Conservation (phyloP, 75 land plant species). For the Pseudotsuga menziesii region DNA sequence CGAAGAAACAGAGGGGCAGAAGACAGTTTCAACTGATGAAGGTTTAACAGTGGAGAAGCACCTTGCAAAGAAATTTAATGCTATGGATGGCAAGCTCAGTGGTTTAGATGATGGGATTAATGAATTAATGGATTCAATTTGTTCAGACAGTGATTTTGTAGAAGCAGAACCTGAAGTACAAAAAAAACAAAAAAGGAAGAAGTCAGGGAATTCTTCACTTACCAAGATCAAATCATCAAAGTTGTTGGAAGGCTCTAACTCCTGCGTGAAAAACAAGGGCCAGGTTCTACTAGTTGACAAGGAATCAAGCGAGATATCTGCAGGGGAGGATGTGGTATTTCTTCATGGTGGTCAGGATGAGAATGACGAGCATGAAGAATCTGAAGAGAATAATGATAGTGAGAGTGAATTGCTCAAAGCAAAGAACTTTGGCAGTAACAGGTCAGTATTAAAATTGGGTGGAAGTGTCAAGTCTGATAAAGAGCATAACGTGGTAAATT, state of each 20-base stretch:
- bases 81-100: slow-evolving; percentile 47
- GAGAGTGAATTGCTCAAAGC: neutral
- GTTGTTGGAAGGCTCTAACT: neutral
- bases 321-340: neutral
- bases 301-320: neutral
- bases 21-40: slow-evolving; percentile 30
- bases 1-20: slow-evolving; percentile 46
- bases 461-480: slow-evolving; percentile 6
- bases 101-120: slow-evolving; percentile 60
- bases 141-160: slow-evolving; percentile 2
- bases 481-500: neutral
- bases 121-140: slow-evolving; percentile 45
- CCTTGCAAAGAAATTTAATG: slow-evolving; percentile 74
- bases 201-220: neutral
- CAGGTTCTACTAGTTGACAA: neutral
- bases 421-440: neutral
- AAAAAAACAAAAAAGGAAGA: neutral
- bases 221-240: neutral
- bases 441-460: neutral
- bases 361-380: neutral
- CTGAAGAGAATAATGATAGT: slow-evolving; percentile 2
- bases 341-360: neutral
- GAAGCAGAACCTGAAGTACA: neutral
- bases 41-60: slow-evolving; percentile 59
- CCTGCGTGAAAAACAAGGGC: neutral